Base-by-base conservation (phyloP, 441 rosid species). In the Arabidopsis hybrid region DNA sequence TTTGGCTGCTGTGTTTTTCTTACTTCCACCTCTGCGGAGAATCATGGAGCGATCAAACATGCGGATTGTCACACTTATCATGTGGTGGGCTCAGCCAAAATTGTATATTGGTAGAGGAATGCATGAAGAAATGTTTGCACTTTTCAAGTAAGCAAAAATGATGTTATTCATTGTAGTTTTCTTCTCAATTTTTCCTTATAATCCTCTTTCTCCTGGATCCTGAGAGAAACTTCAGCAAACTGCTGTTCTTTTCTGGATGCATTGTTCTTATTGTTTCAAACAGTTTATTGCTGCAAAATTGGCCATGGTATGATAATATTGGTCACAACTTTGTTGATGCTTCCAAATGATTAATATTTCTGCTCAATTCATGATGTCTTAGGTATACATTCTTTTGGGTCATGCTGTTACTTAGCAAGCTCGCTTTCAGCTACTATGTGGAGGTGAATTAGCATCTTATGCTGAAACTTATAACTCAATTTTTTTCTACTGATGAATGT, bases 61-160 rank as follows among this genome's bases (percentile, higher is more conserved):
- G 87, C 82, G 80, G 62, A 86, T 91, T 65, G 56, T 91, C 71
- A 93, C 95, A 69, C 67, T 90, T 65, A 70, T 92, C 70, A 88
- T 96, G 93, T 96, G 99, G 99, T 96, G 99, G 98, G 90, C 99
- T 70, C 99, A 96, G 95, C 99, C 99, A 64, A 93, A 96, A 77
- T 80, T 89, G 64, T 96, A 93, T 77, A 79, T 96, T 45, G 99
- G 99, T 80, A 87, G 99, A 88, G 98, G 99, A 78, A 89, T 96
- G 97, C 99, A 91, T 74, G 99, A 91, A 82, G 92, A 88, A 45
- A 78, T 85, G 75, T 84, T 91, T 76, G 86, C 98, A 75, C 97
- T 91, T 77, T 76, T 95, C 69, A 91, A 86, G 99, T 95, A 95
- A 85, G 97, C 29, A 59, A 36, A 71, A 62, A 14, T 56, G 56